These are phyloP conservation scores for Amanita jacksonii DNA, from an alignment of 768 basidiomycete species.

Conservation along the genomic window DNA sequence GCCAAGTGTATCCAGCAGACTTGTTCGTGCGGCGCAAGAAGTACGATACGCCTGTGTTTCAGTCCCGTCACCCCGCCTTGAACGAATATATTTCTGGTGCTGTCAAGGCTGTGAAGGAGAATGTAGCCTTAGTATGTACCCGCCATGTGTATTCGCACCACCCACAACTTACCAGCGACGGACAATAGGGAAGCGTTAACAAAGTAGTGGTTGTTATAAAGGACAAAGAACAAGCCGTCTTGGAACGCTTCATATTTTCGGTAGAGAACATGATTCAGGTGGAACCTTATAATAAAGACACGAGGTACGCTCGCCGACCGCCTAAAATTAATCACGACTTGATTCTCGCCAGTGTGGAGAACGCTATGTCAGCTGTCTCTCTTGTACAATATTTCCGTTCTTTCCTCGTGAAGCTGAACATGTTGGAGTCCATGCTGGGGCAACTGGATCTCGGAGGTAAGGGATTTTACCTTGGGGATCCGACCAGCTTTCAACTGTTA, in stretches of 20 bases:
- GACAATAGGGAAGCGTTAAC: conserved; percentile 61
- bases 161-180: not conserved
- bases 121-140: conserved; percentile 52
- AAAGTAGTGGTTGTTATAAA: conserved; percentile 83
- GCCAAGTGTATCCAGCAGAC: conserved; percentile 83
- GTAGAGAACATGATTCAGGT: conserved; percentile 74
- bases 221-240: conserved; percentile 62
- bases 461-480: conserved; percentile 1
- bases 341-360: conserved; percentile 45
- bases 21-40: conserved; percentile 84
- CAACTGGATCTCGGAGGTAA: conserved; percentile 47
- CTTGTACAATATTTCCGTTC: conserved; percentile 75
- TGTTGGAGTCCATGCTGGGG: conserved; percentile 66
- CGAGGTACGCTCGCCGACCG: conserved; percentile 32
- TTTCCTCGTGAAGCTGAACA: conserved; percentile 71
- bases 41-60: conserved; percentile 85
- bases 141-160: not conserved
- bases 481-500: not conserved
- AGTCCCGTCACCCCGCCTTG: conserved; percentile 85
- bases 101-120: conserved; percentile 71
- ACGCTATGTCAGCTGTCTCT: conserved; percentile 53
- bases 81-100: conserved; percentile 88
- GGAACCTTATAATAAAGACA: conserved; percentile 60
- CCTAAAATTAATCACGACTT: not conserved
- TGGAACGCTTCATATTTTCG: conserved; percentile 90